These are phyloP conservation scores for Pythium vanterpoolii DNA, from an alignment of 352 stramenopile species.

Conservation along the genomic window DNA sequence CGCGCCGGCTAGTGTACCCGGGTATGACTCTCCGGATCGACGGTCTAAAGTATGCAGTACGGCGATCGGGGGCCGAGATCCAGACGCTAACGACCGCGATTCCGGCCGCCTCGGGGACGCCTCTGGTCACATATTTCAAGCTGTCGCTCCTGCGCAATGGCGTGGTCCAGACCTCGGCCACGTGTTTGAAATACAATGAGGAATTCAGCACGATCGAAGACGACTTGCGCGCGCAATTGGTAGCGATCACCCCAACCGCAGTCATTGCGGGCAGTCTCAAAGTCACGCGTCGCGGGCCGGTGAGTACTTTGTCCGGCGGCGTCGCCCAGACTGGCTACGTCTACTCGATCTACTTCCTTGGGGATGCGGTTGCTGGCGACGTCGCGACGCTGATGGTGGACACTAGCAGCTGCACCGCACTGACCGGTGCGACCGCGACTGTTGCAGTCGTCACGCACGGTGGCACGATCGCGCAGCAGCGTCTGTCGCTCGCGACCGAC, in stretches of 20 bases:
- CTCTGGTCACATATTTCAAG: slow-evolving; percentile 29
- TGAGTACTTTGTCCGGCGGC: slow-evolving; percentile 9
- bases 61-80: slow-evolving; percentile 88
- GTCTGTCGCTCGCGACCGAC: slow-evolving; percentile 78
- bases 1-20: slow-evolving; percentile 64
- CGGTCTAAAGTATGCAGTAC: slow-evolving; percentile 81
- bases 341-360: slow-evolving; percentile 93
- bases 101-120: slow-evolving; percentile 27
- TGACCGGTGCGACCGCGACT: slow-evolving; percentile 25
- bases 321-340: slow-evolving; percentile 67
- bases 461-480: slow-evolving; percentile 77
- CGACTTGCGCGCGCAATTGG: slow-evolving; percentile 25
- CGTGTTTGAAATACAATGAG: slow-evolving; percentile 44
- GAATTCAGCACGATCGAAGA: slow-evolving; percentile 19
- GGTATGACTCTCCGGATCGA: slow-evolving; percentile 88
- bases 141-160: slow-evolving; percentile 44
- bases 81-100: slow-evolving; percentile 67
- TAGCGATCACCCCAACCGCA: slow-evolving; percentile 25
- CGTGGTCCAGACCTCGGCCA: slow-evolving; percentile 22
- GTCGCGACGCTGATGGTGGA: slow-evolving; percentile 44
- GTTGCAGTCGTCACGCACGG: slow-evolving; percentile 66
- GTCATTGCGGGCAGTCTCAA: slow-evolving; percentile 39
- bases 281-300: slow-evolving; percentile 47
- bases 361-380: slow-evolving; percentile 78
- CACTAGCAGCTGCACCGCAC: slow-evolving; percentile 24